Percentiles rank a stretch among this genome's conserved stretches.
Evolutionary conservation across 2,329 filamentous ascomycete genomes (phyloP).

Genomic region (Neocatenulostroma microsporum): DNA sequence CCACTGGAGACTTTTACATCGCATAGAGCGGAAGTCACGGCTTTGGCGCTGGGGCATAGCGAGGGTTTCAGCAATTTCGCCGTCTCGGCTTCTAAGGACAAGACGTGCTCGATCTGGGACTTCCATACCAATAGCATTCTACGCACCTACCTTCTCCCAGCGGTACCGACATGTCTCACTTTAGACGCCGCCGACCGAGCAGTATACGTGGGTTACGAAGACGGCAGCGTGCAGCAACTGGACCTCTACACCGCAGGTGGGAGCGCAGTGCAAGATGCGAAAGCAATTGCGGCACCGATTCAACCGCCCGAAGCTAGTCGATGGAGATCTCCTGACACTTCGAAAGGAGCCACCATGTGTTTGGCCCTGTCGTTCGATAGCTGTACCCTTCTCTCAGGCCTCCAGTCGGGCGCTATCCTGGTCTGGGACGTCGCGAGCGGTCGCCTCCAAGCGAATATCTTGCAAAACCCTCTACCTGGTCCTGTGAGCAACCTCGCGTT

Average conservation of each 20-base stretch:
- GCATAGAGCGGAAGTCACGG: slow-evolving; percentile 66
- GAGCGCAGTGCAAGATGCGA: slow-evolving; percentile 17
- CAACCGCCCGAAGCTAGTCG: slow-evolving; percentile 32
- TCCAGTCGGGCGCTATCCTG: slow-evolving; percentile 68
- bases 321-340: slow-evolving; percentile 31
- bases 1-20: slow-evolving; percentile 71
- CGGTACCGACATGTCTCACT: slow-evolving; percentile 61
- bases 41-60: slow-evolving; percentile 56
- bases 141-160: slow-evolving; percentile 72
- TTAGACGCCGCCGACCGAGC: slow-evolving; percentile 79
- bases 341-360: slow-evolving; percentile 60
- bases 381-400: slow-evolving; percentile 70
- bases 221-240: slow-evolving; percentile 70
- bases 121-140: slow-evolving; percentile 69
- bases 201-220: slow-evolving; percentile 71
- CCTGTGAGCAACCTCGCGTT: slow-evolving; percentile 77
- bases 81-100: slow-evolving; percentile 76
- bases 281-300: slow-evolving; percentile 25
- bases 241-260: slow-evolving; percentile 52
- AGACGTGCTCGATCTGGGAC: slow-evolving; percentile 88
- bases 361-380: slow-evolving; percentile 75
- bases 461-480: slow-evolving; percentile 60
- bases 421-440: slow-evolving; percentile 71
- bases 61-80: slow-evolving; percentile 69
- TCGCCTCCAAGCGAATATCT: slow-evolving; percentile 57